Conservation (phyloP, 768 basidiomycete species). For the Obba rivulosa region DNA sequence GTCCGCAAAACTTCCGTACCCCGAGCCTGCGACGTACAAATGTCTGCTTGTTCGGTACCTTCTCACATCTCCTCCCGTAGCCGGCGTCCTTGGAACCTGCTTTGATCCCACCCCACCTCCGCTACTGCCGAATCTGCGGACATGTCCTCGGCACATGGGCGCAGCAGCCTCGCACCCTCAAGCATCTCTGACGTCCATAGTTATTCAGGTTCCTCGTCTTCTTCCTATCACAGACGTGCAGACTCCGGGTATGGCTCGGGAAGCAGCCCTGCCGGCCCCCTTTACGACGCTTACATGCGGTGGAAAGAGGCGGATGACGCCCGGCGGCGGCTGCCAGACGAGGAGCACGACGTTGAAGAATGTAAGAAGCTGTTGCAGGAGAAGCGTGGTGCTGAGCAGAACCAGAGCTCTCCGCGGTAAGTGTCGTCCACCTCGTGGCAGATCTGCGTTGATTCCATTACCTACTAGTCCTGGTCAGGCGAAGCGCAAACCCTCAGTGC, state of each 20-base stretch:
- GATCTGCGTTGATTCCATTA: background rate
- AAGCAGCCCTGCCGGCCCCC: background rate
- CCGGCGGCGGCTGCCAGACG: slow-evolving; percentile 8
- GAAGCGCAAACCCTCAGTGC: slow-evolving; percentile 8
- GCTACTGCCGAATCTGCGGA: background rate
- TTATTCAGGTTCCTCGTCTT: no score
- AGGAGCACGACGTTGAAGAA: slow-evolving; percentile 6
- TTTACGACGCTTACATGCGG: slow-evolving; percentile 7
- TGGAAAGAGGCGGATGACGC: slow-evolving; percentile 19
- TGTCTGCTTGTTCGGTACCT: no score
- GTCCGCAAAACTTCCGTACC: no score
- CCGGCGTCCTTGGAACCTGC: no score
- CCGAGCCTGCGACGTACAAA: no score
- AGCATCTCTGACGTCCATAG: no score
- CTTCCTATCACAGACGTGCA: no score
- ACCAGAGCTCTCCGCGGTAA: background rate
- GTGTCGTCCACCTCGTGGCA: background rate
- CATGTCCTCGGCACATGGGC: background rate
- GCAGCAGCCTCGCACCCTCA: slow-evolving; percentile 6
- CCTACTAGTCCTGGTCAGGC: background rate
- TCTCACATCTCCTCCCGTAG: no score
- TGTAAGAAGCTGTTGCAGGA: slow-evolving; percentile 1
- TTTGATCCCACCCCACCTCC: background rate
- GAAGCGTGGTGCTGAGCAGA: slow-evolving; percentile 8
- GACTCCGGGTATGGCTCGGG: background rate